Evolutionary conservation across 495 filamentous ascomycete species (phyloP), one percentile per base, ranked within the genome.

Genomic region (Xylaria longipes): DNA sequence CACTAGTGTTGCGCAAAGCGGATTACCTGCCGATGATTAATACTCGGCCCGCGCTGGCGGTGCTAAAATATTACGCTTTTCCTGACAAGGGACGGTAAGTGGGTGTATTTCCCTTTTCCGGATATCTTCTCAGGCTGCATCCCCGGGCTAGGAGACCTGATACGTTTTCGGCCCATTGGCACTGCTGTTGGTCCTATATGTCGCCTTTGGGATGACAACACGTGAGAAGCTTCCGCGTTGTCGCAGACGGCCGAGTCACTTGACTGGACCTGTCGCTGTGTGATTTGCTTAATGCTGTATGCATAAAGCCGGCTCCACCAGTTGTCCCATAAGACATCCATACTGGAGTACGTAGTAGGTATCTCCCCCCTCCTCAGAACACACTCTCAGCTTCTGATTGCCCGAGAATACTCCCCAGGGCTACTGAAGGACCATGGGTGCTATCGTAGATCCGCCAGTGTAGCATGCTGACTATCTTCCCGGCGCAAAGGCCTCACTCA

Each of bases 11-110:
- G 27, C 14, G 52, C 22, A n/a, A 66, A 73, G 65, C 65, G 52
- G 72, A 78, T 78, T 73, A 78, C 71, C 71, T 75, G 72, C 66
- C 69, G 76, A 76, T 76, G 66, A 62, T 70, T 74, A 69, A 75
- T 71, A 71, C 73, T 73, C 74, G 74, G 58, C 46, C 65, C 70
- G 65, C 20, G n/a, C 46, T 68, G 65, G 65, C 48, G 46, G 48
- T 54, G 65, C 65, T 50, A 54, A 54, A 67, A 67, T 48, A 50
- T 56, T 29, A 67, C 63, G 46, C 33, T 54, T 20, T 35, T 52
- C 14, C 45, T 22, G 27, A 12, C 63, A 37, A 52, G 45, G 27
- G 15, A 25, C 60, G 37, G 45, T 17, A 41, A 48, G 62, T 48
- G 62, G 41, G 50, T 17, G 35, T 25, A 37, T 66, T 39, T 66